Evolutionary conservation across 495 filamentous ascomycete species (phyloP).

Genomic region (Penicillium coffeae): DNA sequence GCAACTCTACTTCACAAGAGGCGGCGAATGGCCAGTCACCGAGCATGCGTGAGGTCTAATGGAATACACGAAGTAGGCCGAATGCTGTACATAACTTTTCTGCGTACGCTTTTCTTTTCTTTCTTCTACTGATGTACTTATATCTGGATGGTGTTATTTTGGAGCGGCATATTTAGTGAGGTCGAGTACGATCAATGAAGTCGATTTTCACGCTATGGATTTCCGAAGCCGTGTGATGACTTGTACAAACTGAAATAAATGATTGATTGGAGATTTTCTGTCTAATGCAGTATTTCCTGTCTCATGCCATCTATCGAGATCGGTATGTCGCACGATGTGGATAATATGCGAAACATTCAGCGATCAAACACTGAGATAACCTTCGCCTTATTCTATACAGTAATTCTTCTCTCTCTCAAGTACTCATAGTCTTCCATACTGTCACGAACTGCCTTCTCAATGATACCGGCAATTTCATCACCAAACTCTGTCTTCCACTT

Average conservation of each 20-base stretch:
- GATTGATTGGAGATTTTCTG: too few species aligned
- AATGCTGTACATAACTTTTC: constrained; percentile 18
- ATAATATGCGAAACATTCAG: too few species aligned
- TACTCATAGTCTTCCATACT: constrained; percentile 48
- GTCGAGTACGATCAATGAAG: neutral
- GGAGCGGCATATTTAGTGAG: neutral
- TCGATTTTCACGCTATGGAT: neutral
- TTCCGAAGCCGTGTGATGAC: too few species aligned
- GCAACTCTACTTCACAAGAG: constrained; percentile 32
- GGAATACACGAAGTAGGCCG: neutral
- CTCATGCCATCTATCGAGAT: too few species aligned
- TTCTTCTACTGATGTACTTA: neutral
- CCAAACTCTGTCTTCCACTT: constrained; percentile 17
- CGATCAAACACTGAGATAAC: too few species aligned
- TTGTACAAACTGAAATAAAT: too few species aligned
- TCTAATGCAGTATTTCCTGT: too few species aligned
- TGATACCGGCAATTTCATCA: constrained; percentile 11
- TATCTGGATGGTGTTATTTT: neutral
- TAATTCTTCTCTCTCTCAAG: constrained; percentile 29
- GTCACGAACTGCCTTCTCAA: constrained; percentile 35
- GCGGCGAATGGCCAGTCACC: constrained; percentile 26
- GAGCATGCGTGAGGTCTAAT: constrained; percentile 38
- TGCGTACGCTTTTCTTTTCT: neutral
- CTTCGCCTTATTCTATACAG: too few species aligned
- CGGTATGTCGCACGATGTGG: too few species aligned